Evolutionary conservation across 306 rosid genomes (phyloP).

Genomic region (Cucurbita pepo): DNA sequence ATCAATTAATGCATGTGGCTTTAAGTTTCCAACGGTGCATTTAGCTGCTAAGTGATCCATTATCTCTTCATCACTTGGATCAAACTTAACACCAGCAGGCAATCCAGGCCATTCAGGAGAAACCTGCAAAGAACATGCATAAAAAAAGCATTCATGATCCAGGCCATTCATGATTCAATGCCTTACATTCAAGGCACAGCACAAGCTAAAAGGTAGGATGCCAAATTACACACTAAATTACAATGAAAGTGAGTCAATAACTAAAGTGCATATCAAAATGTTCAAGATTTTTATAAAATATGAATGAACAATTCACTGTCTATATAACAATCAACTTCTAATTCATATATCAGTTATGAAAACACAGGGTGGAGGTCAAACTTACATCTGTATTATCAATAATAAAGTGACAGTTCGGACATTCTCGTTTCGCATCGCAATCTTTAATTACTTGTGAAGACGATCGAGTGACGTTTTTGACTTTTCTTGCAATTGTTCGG

Average conservation of each 20-base stretch:
- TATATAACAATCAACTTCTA: not conserved
- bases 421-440: slow-evolving; percentile 63
- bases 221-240: not conserved
- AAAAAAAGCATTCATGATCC: not conserved
- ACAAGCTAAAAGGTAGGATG: not conserved
- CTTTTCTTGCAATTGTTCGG: slow-evolving; percentile 71
- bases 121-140: slow-evolving; percentile 32
- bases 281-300: not conserved
- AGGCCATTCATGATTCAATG: not conserved
- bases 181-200: not conserved
- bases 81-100: slow-evolving; percentile 84
- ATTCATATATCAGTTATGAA: not conserved
- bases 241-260: not conserved
- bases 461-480: slow-evolving; percentile 31
- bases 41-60: slow-evolving; percentile 68
- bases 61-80: slow-evolving; percentile 67
- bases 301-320: not conserved
- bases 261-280: not conserved
- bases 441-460: slow-evolving; percentile 46
- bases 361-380: slow-evolving; percentile 2
- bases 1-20: slow-evolving; percentile 43
- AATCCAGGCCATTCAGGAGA: slow-evolving; percentile 79
- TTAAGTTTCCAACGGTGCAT: slow-evolving; percentile 38
- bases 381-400: slow-evolving; percentile 82
- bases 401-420: slow-evolving; percentile 51